These are phyloP conservation scores for Kodamaea alishanica DNA, from an alignment of 1,139 yeast species.

Conservation along the genomic window DNA sequence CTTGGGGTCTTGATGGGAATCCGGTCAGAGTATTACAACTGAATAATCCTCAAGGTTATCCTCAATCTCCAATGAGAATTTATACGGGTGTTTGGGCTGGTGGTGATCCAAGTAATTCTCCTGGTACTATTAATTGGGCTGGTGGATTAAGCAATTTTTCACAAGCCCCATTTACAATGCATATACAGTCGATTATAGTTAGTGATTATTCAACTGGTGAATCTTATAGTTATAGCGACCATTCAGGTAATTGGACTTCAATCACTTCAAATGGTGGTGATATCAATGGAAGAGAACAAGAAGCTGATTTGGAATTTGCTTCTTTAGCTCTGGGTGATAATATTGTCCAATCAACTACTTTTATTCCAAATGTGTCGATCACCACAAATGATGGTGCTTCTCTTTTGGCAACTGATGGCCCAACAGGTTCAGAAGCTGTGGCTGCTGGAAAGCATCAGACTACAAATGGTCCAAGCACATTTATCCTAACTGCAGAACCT, in stretches of 20 bases:
- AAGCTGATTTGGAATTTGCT: constrained; percentile 50
- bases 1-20: constrained; percentile 62
- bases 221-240: constrained; percentile 60
- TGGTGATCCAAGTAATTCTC: constrained; percentile 62
- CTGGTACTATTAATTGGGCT: constrained; percentile 82
- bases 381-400: constrained; percentile 6
- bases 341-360: constrained; percentile 4
- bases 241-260: constrained; percentile 64
- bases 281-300: constrained; percentile 55
- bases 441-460: constrained; percentile 7
- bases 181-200: constrained; percentile 56
- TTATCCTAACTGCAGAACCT: constrained; percentile 10
- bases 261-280: constrained; percentile 62
- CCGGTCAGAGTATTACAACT: constrained; percentile 56
- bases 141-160: constrained; percentile 72
- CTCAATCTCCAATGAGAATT: constrained; percentile 75
- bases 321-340: constrained; percentile 22
- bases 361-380: constrained; percentile 5
- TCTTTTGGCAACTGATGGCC: constrained; percentile 13
- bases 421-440: constrained; percentile 9
- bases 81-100: constrained; percentile 79
- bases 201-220: constrained; percentile 80
- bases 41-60: constrained; percentile 58
- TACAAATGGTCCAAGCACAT: constrained; percentile 4
- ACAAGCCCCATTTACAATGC: constrained; percentile 66